phyloP scores from a whole-genome alignment of 2,329 filamentous ascomycete species.

The Karstenula rhodostoma region DNA sequence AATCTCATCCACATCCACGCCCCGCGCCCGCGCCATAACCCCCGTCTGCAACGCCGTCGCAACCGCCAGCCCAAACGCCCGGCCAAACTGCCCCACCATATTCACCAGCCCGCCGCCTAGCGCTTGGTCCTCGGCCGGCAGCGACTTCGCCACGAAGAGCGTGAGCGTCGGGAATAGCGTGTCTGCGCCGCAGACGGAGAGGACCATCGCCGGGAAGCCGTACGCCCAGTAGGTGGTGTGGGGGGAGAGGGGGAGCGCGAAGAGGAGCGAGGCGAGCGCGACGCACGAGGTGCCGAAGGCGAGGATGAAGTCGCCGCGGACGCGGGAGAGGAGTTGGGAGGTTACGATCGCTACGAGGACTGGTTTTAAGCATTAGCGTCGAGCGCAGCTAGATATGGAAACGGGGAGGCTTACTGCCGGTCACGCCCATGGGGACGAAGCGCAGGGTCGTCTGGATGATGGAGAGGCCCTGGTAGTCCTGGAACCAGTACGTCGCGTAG shows the following conservation, averaged over 20 bases:
- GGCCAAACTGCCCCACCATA: slow-evolving; percentile 69
- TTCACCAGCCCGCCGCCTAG: slow-evolving; percentile 74
- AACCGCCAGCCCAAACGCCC: slow-evolving; percentile 71
- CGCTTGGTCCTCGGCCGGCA: slow-evolving; percentile 71
- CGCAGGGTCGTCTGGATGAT: slow-evolving; percentile 73
- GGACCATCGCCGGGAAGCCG: slow-evolving; percentile 70
- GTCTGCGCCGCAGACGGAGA: slow-evolving; percentile 72
- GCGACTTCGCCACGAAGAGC: slow-evolving; percentile 69
- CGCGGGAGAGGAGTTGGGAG: slow-evolving; percentile 50
- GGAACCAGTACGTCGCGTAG: slow-evolving; percentile 74
- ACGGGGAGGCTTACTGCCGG: slow-evolving; percentile 49
- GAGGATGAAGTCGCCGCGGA: slow-evolving; percentile 67
- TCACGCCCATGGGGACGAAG: slow-evolving; percentile 71
- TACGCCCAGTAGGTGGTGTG: slow-evolving; percentile 72
- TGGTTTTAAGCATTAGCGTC: slow-evolving; percentile 15
- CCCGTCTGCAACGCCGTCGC: slow-evolving; percentile 71
- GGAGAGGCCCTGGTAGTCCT: slow-evolving; percentile 69
- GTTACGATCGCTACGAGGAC: slow-evolving; percentile 65
- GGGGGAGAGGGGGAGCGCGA: slow-evolving; percentile 69
- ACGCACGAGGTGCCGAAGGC: slow-evolving; percentile 66
- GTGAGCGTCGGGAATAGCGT: slow-evolving; percentile 72
- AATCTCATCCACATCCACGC: slow-evolving; percentile 36
- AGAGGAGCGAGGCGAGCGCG: slow-evolving; percentile 65
- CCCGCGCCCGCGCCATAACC: slow-evolving; percentile 49
- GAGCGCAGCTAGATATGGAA: not conserved